Base-by-base conservation (phyloP, 495 filamentous ascomycete species). In the Neurospora sp. region DNA sequence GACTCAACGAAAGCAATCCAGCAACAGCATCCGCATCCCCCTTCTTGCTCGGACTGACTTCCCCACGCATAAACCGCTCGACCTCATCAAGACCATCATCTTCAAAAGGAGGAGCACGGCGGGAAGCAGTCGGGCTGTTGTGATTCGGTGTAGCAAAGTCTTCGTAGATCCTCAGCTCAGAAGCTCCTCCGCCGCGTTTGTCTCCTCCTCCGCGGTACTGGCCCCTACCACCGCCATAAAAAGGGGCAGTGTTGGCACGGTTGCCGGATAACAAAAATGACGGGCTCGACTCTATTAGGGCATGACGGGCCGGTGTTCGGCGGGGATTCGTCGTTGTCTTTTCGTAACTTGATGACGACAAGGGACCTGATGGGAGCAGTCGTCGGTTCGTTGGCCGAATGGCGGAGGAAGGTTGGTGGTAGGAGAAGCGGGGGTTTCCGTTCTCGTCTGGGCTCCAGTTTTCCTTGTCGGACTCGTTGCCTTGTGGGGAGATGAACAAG, bases 391-490 rank as follows among this genome's bases (percentile, higher is more conserved):
- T 42, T 10, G 73, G 31, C 0, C 69, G 61, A 8, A 27, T 31
- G 61, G 5, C 40, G 44, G 69, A 12, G 70, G 70, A 59, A 20
- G 74, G 70, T 61, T 70, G 69, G 7, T 61, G 69, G 27, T 74
- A 72, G 76, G 79, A 82, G 48, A 74, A 78, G 38, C 70, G 75
- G 27, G 81, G 69, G 82, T 85, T 77, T 81, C 89, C 76, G 73
- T 85, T 78, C 84, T 84, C 72, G 79, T 85, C 73, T 71, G 85
- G 75, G 69, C 90, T 87, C 93, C 92, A 96, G 79, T 98, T 98
- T 82, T 98, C 94, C 79, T 98, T 98, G 77, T 98, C 94, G 2
- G 93, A 96, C 70, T 97, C 94, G 46, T 90, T 74, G 42, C 79
- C 82, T 2, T 80, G 79, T 0, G 78, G 75, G 40, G 78, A 78